These are phyloP conservation scores for Hericium coralloides DNA, from an alignment of 768 basidiomycete genomes.

Conservation along the genomic window DNA sequence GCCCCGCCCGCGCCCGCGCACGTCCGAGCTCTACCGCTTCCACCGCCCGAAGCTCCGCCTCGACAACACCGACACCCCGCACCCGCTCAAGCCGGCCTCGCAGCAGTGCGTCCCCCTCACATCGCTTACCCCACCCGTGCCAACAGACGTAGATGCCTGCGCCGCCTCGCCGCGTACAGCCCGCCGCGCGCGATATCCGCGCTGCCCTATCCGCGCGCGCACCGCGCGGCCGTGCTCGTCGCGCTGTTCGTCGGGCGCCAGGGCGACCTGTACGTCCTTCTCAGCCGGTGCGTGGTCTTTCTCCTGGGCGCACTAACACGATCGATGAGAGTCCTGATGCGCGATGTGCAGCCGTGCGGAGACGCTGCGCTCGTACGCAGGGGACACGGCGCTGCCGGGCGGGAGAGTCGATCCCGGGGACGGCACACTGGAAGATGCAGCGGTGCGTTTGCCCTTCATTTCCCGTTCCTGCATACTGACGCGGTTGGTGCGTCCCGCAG, in stretches of 20 bases:
- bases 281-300: conserved; percentile 54
- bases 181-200: conserved; percentile 8
- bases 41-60: conserved; percentile 13
- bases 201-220: conserved; percentile 40
- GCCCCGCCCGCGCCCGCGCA: background rate
- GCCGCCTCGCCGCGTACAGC: conserved; percentile 6
- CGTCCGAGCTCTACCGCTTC: conserved; percentile 12
- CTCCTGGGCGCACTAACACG: background rate
- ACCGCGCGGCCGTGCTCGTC: conserved; percentile 70
- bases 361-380: conserved; percentile 67
- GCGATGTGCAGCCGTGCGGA: conserved; percentile 51
- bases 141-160: conserved; percentile 1
- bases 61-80: conserved; percentile 9
- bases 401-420: conserved; percentile 72
- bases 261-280: conserved; percentile 78
- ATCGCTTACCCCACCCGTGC: background rate
- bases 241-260: conserved; percentile 77
- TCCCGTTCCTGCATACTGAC: background rate
- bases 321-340: background rate
- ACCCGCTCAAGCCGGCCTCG: conserved; percentile 13
- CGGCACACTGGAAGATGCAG: conserved; percentile 65
- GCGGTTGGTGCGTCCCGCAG: conserved; percentile 25
- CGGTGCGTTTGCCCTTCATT: conserved; percentile 38
- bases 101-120: conserved; percentile 2
- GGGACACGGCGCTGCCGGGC: conserved; percentile 84